phyloP scores from a whole-genome alignment of 2,329 filamentous ascomycete genomes.

The Colletotrichum liriopes region DNA sequence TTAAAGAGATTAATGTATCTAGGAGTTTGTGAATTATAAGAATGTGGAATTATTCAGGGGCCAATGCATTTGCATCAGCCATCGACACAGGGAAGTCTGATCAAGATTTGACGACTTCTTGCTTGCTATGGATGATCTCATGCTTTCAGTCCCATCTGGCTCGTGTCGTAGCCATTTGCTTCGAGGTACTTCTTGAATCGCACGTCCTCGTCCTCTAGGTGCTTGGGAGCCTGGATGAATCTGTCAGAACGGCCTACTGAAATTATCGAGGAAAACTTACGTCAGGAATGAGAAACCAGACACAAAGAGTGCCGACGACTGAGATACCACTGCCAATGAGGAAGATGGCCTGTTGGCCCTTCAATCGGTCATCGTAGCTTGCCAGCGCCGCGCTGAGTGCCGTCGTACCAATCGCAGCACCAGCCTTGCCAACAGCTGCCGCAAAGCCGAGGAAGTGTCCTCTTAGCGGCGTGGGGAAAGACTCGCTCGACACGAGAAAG shows the following conservation, averaged over 20 bases:
- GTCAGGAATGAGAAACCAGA: conserved; percentile 49
- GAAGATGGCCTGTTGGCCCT: conserved; percentile 48
- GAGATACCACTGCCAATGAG: conserved; percentile 49
- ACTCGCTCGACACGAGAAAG: conserved; percentile 64
- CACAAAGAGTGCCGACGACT: conserved; percentile 45
- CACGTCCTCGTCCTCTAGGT: conserved; percentile 45
- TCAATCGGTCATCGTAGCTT: conserved; percentile 43
- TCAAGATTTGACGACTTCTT: neutral
- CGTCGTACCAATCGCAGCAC: conserved; percentile 64
- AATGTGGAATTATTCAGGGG: too few relatives aligned
- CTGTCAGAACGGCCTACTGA: neutral
- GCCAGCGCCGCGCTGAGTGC: conserved; percentile 35
- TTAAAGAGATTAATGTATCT: neutral
- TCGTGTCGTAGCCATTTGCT: conserved; percentile 45
- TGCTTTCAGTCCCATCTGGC: conserved; percentile 43
- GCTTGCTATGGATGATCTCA: neutral
- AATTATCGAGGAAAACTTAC: neutral
- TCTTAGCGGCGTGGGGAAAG: conserved; percentile 65
- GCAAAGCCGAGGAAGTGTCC: conserved; percentile 66
- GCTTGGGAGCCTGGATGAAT: conserved; percentile 40
- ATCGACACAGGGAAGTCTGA: neutral
- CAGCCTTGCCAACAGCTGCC: conserved; percentile 66
- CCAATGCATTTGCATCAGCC: too few relatives aligned
- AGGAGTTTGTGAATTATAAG: accelerated
- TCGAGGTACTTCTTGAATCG: conserved; percentile 45